phyloP scores from a whole-genome alignment of 768 basidiomycete genomes.

The Peribolospora baueri region DNA sequence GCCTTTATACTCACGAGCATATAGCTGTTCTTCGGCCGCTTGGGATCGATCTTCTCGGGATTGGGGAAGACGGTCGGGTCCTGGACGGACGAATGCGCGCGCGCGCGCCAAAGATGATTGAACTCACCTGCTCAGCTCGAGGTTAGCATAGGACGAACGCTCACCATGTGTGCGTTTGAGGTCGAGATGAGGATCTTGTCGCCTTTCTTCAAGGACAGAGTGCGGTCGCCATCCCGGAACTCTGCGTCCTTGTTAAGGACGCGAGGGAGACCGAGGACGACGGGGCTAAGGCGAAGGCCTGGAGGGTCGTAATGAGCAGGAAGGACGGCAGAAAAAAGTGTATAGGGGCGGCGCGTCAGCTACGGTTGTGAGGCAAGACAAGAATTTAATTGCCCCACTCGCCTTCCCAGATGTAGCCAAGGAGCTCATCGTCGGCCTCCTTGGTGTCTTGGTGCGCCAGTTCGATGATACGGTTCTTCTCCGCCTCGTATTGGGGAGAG shows the following conservation, averaged over 20 bases:
- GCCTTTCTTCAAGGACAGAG: background rate
- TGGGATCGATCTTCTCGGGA: background rate
- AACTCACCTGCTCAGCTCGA: too few relatives aligned
- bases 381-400: background rate
- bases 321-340: background rate
- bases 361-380: background rate
- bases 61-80: background rate
- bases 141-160: too few relatives aligned
- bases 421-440: background rate
- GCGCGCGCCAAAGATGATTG: background rate
- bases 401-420: background rate
- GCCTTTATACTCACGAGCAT: background rate
- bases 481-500: background rate
- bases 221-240: slow-evolving; percentile 3
- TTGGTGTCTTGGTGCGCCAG: background rate
- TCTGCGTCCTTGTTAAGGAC: background rate
- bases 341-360: background rate
- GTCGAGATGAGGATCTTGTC: background rate
- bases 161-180: background rate
- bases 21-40: background rate
- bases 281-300: slow-evolving; percentile 3
- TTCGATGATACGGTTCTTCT: background rate
- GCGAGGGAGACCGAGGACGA: slow-evolving; percentile 3
- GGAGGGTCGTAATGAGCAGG: background rate
- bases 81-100: background rate